A percentile compares a stretch with the other conserved stretches of the same genome.
These are phyloP conservation scores for Rugosomyces carneus DNA, from an alignment of 1,284 basidiomycete genomes.

Conservation along the genomic window DNA sequence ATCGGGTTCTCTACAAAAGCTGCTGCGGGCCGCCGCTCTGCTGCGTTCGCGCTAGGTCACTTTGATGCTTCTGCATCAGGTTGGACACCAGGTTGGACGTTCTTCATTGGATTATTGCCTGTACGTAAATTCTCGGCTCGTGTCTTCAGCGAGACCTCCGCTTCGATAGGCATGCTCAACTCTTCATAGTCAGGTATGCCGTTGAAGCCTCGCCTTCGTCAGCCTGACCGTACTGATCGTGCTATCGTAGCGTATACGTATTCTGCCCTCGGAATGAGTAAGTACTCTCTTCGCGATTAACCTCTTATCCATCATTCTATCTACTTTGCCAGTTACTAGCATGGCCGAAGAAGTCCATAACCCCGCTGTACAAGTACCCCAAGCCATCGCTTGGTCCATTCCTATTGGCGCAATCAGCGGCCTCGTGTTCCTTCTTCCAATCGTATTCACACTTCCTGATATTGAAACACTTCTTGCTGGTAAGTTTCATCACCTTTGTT, in stretches of 20 bases:
- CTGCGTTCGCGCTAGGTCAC: slow-evolving; percentile 39
- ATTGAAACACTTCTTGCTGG: slow-evolving; percentile 46
- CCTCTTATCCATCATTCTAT: neutral
- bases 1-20: slow-evolving; percentile 45
- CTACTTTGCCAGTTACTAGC: slow-evolving; percentile 41
- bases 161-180: neutral
- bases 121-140: slow-evolving; percentile 25
- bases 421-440: slow-evolving; percentile 58
- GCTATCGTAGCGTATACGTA: slow-evolving; percentile 39
- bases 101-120: slow-evolving; percentile 49
- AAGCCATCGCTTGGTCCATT: slow-evolving; percentile 55
- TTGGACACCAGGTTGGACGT: slow-evolving; percentile 53
- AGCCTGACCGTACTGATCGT: neutral
- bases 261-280: slow-evolving; percentile 50
- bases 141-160: too few species aligned
- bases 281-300: slow-evolving; percentile 13
- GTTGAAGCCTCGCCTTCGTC: neutral
- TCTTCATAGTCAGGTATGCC: slow-evolving; percentile 30
- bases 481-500: slow-evolving; percentile 17
- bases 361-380: slow-evolving; percentile 50
- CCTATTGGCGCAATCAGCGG: slow-evolving; percentile 55
- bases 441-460: slow-evolving; percentile 65
- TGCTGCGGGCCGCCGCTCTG: slow-evolving; percentile 39
- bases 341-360: slow-evolving; percentile 64
- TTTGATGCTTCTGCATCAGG: slow-evolving; percentile 47